Base-by-base conservation (phyloP, 352 stramenopile genomes). In the Bremia lactucae region DNA sequence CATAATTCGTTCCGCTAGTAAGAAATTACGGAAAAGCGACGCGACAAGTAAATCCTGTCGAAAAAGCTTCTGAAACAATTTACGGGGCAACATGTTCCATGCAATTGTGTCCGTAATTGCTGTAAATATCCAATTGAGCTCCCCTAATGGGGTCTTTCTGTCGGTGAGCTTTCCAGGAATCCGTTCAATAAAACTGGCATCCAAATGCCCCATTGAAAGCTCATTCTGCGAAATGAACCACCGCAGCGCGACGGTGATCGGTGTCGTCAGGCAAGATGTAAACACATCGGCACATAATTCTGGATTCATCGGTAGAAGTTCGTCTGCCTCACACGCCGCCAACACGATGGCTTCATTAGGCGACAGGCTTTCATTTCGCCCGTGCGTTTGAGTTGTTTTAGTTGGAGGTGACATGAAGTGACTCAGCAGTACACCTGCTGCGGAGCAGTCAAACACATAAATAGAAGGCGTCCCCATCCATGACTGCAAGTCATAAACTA, bases 91-190 rank as follows among this genome's bases (percentile, higher is more conserved):
- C 25, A 98, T 82, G 63, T 98, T 98, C 96, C 96, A 99, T 19
- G 96, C 97, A 50, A 99, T 99, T 7, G 95, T 98, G 70, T 99
- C 97, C 0, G 97, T 99, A 40, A 99, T 97, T n/a, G 96, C 95
- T 10, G 96, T 99, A 59, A 99, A 99, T 38, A 99, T 98, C 97
- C 96, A 99, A 77, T 99, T 98, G 25, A 99, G 68, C 55, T 99
- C 96, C 25, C 96, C 96, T 2, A 97, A 56, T 4, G 95, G 94
- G 7, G 87, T 95, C 43, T 96, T 94, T 11, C 86, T 68, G 40
- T 99, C 94, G 0, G 80, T 96, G 3, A 97, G 64, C 49, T 97
- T 97, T 31, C 96, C 81, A 0, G 81, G 79, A 36, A 93, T 93
- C 24, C 81, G 78, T 31, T 93, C 78, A 52, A 93, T 91, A 21